Evolutionary conservation across 2,329 filamentous ascomycete species (phyloP).

Genomic region (Trichoderma asperellum): DNA sequence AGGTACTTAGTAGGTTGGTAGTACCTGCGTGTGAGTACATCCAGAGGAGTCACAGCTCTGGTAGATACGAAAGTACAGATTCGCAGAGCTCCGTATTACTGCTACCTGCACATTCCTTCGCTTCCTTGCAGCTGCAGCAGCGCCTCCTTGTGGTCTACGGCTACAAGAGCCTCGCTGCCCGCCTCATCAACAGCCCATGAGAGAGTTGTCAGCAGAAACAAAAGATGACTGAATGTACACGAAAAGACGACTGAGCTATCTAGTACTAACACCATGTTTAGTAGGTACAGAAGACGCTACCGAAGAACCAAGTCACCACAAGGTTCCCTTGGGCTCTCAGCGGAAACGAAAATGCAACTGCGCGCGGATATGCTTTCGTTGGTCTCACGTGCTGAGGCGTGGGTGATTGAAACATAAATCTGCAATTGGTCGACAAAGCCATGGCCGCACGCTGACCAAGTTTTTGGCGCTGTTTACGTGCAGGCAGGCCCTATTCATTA

Average conservation of each 20-base stretch:
- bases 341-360: neutral
- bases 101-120: slow-evolving; percentile 14
- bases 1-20: no score
- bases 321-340: neutral
- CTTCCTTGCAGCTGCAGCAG: slow-evolving; percentile 17
- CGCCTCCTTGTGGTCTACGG: neutral
- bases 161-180: neutral
- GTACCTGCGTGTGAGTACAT: neutral
- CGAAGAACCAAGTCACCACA: neutral
- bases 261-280: neutral
- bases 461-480: neutral
- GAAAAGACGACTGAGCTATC: neutral
- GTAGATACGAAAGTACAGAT: neutral
- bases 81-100: neutral
- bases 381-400: slow-evolving; percentile 12
- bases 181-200: neutral
- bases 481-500: neutral
- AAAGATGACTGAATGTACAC: neutral
- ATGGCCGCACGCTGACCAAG: slow-evolving; percentile 2
- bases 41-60: neutral
- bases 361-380: neutral
- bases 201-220: neutral
- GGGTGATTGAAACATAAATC: slow-evolving; percentile 4
- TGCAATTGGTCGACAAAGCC: neutral
- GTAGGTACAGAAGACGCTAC: neutral